Percentiles rank a stretch among this genome's conserved stretches.
phyloP scores from a whole-genome alignment of 1,284 basidiomycete species.

The Coniferiporia weirii region DNA sequence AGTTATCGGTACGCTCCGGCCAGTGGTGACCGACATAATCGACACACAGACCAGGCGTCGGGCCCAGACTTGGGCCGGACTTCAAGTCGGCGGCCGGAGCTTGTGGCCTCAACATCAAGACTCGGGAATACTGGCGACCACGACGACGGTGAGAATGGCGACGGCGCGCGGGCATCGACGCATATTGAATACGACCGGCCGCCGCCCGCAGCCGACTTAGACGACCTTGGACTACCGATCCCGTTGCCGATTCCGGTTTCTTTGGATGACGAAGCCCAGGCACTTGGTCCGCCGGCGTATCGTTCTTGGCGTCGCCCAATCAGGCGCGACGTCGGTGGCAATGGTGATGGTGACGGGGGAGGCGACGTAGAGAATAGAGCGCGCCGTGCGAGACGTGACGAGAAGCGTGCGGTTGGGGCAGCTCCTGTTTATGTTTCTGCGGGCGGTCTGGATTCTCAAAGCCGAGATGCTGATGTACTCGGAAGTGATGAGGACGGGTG shows the following conservation, averaged over 20 bases:
- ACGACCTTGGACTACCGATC: neutral
- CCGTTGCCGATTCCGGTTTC: neutral
- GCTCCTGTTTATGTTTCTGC: neutral
- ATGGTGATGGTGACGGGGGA: neutral
- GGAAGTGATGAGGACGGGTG: neutral
- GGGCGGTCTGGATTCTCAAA: neutral
- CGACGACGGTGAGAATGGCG: neutral
- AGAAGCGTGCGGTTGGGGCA: slow-evolving; percentile 7
- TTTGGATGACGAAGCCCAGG: neutral
- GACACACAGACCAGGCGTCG: neutral
- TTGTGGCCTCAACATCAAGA: neutral
- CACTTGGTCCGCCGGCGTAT: slow-evolving; percentile 12
- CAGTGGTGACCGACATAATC: no score
- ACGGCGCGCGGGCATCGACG: neutral
- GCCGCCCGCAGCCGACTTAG: neutral
- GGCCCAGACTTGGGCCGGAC: neutral
- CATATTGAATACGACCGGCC: neutral
- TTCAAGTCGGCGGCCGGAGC: neutral
- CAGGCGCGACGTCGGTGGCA: neutral
- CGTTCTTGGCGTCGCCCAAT: neutral
- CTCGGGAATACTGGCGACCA: neutral
- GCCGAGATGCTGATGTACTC: neutral
- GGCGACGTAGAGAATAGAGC: neutral
- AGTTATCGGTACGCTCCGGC: neutral
- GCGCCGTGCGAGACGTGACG: neutral